These are phyloP conservation scores for Anisodus acutangulus DNA, from an alignment of 257 asterid species.

Conservation along the genomic window DNA sequence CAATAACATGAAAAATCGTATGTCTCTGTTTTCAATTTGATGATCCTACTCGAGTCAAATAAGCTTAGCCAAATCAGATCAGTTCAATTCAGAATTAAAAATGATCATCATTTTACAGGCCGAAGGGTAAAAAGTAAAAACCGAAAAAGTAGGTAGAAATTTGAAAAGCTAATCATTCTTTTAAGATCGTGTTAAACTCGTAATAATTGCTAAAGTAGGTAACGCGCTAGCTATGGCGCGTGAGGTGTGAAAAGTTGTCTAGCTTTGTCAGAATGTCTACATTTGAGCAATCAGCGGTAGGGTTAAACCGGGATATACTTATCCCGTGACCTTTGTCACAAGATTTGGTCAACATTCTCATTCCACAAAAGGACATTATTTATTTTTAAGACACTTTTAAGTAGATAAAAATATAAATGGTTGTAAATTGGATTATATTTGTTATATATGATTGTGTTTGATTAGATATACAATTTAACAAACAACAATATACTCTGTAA, in stretches of 20 bases:
- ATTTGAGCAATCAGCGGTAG: constrained; percentile 7
- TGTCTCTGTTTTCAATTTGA: background rate
- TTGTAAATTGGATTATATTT: background rate
- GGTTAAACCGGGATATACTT: background rate
- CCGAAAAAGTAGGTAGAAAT: background rate
- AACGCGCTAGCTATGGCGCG: background rate
- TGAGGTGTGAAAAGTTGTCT: background rate
- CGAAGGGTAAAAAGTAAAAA: background rate
- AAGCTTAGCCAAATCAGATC: background rate
- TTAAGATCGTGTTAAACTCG: background rate
- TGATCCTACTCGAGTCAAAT: background rate
- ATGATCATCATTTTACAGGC: background rate
- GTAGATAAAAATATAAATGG: background rate
- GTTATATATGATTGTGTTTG: background rate
- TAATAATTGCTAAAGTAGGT: background rate
- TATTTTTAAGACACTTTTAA: background rate
- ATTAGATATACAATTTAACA: no score
- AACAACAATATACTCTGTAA: no score
- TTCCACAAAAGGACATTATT: background rate
- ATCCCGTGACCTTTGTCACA: constrained; percentile 23
- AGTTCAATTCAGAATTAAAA: background rate
- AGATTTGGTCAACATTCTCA: background rate
- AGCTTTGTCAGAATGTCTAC: background rate
- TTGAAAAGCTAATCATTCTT: background rate
- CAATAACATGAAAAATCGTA: background rate